Evolutionary conservation across 495 filamentous ascomycete genomes (phyloP), one percentile per base, ranked within the genome.

Genomic region (Aspergillus incahuasiensis): DNA sequence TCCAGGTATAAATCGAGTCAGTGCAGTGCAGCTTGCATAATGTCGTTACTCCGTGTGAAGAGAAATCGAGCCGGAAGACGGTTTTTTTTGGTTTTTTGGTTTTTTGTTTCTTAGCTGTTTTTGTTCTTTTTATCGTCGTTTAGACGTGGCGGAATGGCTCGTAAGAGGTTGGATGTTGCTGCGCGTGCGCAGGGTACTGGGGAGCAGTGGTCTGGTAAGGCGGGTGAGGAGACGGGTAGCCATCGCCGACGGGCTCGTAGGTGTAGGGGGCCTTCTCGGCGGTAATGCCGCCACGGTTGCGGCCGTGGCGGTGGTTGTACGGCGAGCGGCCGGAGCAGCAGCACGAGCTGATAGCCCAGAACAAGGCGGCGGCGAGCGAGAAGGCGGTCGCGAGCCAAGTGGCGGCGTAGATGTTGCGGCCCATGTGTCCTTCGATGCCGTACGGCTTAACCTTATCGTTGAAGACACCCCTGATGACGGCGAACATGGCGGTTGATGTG

Each of bases 291-390:
- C 68, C 60, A 22, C 56, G 43, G 30, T 47, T 57, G 48, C 48
- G 38, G 19, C 61, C 56, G 38, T 71, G 60, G 35, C 63, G 62
- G 68, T 75, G 69, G 63, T 70, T 68, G 63, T 77, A 76, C 2
- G 74, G 75, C 3, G 75, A 77, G 58, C 73, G 72, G n/a, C 83
- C 83, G 54, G 76, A 80, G 78, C 92, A 96, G 84, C 92, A 97
- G 87, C 92, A 97, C 53, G 84, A 78, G 70, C 84, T 89, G 71
- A 95, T 83, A 60, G 88, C 75, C 92, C 92, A 97, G 86, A 96
- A 96, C 62, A 95, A 61, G 54, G 79, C 79, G 13, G 84, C 84
- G 45, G 66, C 88, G 20, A 90, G 61, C 43, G 86, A 83, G 68
- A 95, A 94, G 30, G 78, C 86, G 11, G 85, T 86, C 46, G 85